Conservation (phyloP, 192 early-diverging fungal species). For the Dissophora globulifera region DNA sequence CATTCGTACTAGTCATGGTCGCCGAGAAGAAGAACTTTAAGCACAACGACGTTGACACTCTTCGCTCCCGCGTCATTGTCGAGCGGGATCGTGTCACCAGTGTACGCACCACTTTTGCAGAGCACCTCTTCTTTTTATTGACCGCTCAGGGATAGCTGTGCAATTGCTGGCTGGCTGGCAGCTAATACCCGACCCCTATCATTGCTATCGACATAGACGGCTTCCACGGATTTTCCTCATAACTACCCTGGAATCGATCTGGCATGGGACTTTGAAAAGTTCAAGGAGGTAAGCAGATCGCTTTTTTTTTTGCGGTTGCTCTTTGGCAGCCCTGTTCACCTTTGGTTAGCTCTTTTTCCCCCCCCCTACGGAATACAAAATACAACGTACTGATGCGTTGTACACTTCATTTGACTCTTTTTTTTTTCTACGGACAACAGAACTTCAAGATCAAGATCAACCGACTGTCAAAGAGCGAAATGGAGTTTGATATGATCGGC, state of each 20-base stretch:
- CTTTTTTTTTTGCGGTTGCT: not conserved
- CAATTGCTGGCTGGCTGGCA: too few relatives aligned
- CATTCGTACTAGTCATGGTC: too few relatives aligned
- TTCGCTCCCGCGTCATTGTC: constrained; percentile 71
- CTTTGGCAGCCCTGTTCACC: too few relatives aligned
- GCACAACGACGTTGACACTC: constrained; percentile 51
- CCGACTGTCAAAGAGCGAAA: constrained; percentile 70
- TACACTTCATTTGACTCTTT: too few relatives aligned
- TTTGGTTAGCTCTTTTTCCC: too few relatives aligned
- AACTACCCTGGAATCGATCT: constrained; percentile 72
- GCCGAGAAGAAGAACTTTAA: constrained; percentile 47
- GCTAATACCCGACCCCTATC: too few relatives aligned
- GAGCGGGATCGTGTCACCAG: constrained; percentile 75
- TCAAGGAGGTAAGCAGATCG: constrained; percentile 67
- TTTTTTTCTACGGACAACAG: constrained; percentile 54
- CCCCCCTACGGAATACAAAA: too few relatives aligned
- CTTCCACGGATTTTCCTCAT: constrained; percentile 82
- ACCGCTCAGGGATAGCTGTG: too few relatives aligned
- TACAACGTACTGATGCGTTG: too few relatives aligned
- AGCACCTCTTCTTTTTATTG: not conserved
- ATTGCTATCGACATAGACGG: constrained; percentile 63
- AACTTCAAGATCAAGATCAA: constrained; percentile 80
- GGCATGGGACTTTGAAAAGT: constrained; percentile 72
- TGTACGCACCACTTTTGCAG: constrained; percentile 51
- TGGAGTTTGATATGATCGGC: constrained; percentile 97